Base-by-base conservation (phyloP, 2,329 filamentous ascomycete genomes). In the Chaetomium sp. region DNA sequence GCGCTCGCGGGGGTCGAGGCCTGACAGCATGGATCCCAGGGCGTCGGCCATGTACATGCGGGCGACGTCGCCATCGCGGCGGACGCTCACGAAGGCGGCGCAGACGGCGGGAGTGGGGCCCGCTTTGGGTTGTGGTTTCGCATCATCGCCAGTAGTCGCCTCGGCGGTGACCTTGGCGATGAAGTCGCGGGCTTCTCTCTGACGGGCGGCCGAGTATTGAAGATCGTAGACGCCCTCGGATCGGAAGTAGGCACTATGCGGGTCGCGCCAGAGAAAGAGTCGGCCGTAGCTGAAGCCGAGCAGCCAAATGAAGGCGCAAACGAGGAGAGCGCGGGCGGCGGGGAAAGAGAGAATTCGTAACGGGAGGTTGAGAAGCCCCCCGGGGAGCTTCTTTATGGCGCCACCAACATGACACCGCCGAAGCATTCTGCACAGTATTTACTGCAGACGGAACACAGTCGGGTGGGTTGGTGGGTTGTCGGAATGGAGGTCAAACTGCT, bases 231-330 rank as follows among this genome's bases (percentile, higher is more conserved):
- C 65, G 35, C 50, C 33, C 0, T 69, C 65, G 63, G 60, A 64
- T 45, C 54, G 63, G 63, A 69, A 69, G 58, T 67, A 67, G 54
- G 65, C 67, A 35, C 67, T 65, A 56, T 67, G 63, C 6, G 67
- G 67, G 12, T 69, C 65, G 57, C 67, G 67, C 67, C 67, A 68
- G 4, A 68, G 67, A 31, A 62, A 62, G 31, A 60, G 38, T 16
- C 60, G 59, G 60, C 61, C 59, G 45, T 69, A 69, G 54, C 38
- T 51, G 51, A 69, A 69, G 49, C 35, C 47, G 19, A 64, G 47
- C n/a, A 67, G 65, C 65, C 67, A 69, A 16, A 67, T 12, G 13
- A 50, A 2, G 25, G 12, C 45, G 63, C 59, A 65, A 5, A 62
- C 27, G 21, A 65, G 49, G 0, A 65, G 38, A 13, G 63, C 59